These are phyloP conservation scores for Neopestalotiopsis sp. DNA, from an alignment of 2,329 filamentous ascomycete genomes.

Conservation along the genomic window DNA sequence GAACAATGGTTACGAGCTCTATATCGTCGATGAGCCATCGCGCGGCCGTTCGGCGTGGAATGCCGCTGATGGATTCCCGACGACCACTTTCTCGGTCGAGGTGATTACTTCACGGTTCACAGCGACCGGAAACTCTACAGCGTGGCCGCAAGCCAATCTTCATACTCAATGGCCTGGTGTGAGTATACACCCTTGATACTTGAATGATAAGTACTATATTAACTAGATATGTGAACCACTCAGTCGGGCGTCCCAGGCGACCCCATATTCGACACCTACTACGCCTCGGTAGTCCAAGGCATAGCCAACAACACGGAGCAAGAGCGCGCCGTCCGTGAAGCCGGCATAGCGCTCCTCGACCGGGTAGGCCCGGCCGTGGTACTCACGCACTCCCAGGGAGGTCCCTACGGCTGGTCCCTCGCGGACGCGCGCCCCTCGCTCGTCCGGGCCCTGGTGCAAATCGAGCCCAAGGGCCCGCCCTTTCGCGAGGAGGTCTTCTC, in stretches of 20 bases:
- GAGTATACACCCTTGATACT: background rate
- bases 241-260: constrained; percentile 18
- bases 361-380: constrained; percentile 15
- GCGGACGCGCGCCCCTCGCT: constrained; percentile 20
- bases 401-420: constrained; percentile 18
- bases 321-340: constrained; percentile 14
- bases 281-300: constrained; percentile 16
- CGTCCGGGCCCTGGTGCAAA: constrained; percentile 16
- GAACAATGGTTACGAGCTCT: constrained; percentile 35
- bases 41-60: constrained; percentile 36
- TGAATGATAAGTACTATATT: background rate
- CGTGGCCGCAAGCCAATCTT: constrained; percentile 20
- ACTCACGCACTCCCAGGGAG: constrained; percentile 19
- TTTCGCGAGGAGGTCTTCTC: constrained; percentile 27
- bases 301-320: constrained; percentile 16
- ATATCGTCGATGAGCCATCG: constrained; percentile 36
- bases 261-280: constrained; percentile 21
- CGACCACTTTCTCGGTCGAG: constrained; percentile 14
- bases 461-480: constrained; percentile 21
- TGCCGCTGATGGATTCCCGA: constrained; percentile 24
- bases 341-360: constrained; percentile 16
- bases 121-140: background rate
- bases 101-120: constrained; percentile 19
- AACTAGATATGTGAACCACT: background rate
- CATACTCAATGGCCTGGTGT: constrained; percentile 24